A percentile compares a stretch with the other conserved stretches of the same genome.
phyloP scores from a whole-genome alignment of 441 rosid species.

The Dalechampia spathulata region DNA sequence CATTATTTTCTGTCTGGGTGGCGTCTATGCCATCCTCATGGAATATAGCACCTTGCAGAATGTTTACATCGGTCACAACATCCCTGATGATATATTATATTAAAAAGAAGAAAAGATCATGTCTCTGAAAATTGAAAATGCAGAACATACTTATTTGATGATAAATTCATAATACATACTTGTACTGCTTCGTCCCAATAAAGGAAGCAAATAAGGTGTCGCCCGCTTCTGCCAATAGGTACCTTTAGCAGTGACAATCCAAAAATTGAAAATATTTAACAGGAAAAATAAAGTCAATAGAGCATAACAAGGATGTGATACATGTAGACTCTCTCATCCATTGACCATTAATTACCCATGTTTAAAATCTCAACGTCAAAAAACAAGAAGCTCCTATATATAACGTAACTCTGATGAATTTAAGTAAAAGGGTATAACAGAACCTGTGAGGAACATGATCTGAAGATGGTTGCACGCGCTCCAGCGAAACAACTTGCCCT shows the following conservation, averaged over 20 bases:
- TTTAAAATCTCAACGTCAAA: no score
- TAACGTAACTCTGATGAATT: no score
- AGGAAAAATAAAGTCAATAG: no score
- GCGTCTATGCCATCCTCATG: constrained; percentile 59
- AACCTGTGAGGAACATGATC: constrained; percentile 97
- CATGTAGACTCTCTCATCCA: no score
- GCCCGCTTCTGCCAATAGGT: constrained; percentile 90
- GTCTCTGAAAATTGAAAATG: constrained; percentile 7
- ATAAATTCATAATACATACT: constrained; percentile 40
- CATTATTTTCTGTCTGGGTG: constrained; percentile 34
- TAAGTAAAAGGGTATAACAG: neutral
- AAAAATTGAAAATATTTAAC: neutral
- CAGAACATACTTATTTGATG: constrained; percentile 3
- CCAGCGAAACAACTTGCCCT: constrained; percentile 78
- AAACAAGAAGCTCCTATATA: no score
- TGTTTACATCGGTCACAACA: constrained; percentile 88
- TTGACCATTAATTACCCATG: no score
- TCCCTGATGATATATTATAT: constrained; percentile 48
- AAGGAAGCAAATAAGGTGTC: constrained; percentile 96
- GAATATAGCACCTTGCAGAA: constrained; percentile 91
- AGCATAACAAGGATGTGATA: no score
- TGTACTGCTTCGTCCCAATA: constrained; percentile 90
- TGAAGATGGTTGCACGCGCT: constrained; percentile 91
- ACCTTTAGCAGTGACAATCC: constrained; percentile 39
- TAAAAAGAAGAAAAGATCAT: constrained; percentile 4